Conservation (phyloP, 306 rosid species). For the Abrus precatorius region DNA sequence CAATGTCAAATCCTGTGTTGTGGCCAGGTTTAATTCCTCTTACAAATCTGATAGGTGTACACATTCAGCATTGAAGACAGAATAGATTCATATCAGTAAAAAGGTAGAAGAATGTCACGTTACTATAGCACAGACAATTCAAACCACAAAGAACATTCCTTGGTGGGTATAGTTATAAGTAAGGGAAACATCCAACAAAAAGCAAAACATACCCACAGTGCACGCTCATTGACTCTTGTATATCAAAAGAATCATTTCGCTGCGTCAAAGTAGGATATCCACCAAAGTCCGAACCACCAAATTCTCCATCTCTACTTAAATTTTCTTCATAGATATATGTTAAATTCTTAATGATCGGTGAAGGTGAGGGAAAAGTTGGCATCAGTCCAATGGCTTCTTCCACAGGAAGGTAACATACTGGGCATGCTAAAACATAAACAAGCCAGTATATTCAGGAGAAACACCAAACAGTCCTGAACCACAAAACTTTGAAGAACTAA, state of each 20-base stretch:
- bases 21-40: constrained; percentile 82
- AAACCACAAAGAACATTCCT: constrained; percentile 40
- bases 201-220: constrained; percentile 84
- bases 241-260: constrained; percentile 74
- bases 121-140: constrained; percentile 7
- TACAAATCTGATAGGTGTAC: constrained; percentile 70
- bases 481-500: constrained; percentile 10
- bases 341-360: constrained; percentile 79
- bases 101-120: background rate
- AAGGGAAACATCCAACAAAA: constrained; percentile 19
- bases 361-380: constrained; percentile 80
- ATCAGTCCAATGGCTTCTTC: constrained; percentile 83
- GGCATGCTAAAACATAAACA: constrained; percentile 78
- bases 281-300: constrained; percentile 97
- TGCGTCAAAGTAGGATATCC: constrained; percentile 91
- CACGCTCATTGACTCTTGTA: constrained; percentile 82
- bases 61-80: constrained; percentile 46
- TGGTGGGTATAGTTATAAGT: constrained; percentile 1
- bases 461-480: background rate
- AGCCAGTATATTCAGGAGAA: constrained; percentile 47
- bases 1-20: constrained; percentile 85
- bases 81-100: constrained; percentile 39
- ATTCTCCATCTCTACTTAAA: constrained; percentile 73
- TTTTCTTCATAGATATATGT: constrained; percentile 71
- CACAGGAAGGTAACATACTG: constrained; percentile 95